phyloP scores from a whole-genome alignment of 805 yeast genomes.

The Starmerella bacillaris region DNA sequence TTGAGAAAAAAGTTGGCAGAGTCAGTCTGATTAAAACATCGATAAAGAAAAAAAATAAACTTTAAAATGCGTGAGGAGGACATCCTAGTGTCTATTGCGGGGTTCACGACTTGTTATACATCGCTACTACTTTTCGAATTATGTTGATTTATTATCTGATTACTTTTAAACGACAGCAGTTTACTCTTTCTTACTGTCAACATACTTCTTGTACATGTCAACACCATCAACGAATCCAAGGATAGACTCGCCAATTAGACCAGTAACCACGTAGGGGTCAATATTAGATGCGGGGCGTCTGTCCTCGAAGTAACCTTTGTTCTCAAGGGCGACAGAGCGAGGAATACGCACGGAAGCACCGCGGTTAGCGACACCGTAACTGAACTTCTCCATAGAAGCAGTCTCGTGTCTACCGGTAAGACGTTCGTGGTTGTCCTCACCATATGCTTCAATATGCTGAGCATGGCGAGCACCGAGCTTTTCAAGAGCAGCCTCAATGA shows the following conservation, averaged over 20 bases:
- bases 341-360: conserved; percentile 98
- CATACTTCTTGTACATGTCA: conserved; percentile 39
- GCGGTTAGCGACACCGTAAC: conserved; percentile 98
- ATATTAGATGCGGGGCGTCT: conserved; percentile 99
- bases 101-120: too few relatives aligned
- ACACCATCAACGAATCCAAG: conserved; percentile 90
- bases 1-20: too few relatives aligned
- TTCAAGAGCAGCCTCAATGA: conserved; percentile 79
- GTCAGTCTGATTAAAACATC: too few relatives aligned
- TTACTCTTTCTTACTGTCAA: conserved; percentile 8
- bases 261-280: conserved; percentile 96
- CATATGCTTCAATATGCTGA: conserved; percentile 90
- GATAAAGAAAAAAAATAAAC: too few relatives aligned
- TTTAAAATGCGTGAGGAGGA: too few relatives aligned
- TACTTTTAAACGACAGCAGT: too few relatives aligned
- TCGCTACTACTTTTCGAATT: too few relatives aligned
- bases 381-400: conserved; percentile 77
- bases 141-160: too few relatives aligned
- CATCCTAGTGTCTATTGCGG: too few relatives aligned
- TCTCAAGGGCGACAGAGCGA: conserved; percentile 95
- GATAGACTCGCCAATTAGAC: conserved; percentile 93
- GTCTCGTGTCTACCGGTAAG: conserved; percentile 98
- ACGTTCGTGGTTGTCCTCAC: conserved; percentile 87
- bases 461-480: conserved; percentile 89
- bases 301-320: conserved; percentile 96